Evolutionary conservation across 768 basidiomycete genomes (phyloP).

Genomic region (Xanthoconium stramineum): DNA sequence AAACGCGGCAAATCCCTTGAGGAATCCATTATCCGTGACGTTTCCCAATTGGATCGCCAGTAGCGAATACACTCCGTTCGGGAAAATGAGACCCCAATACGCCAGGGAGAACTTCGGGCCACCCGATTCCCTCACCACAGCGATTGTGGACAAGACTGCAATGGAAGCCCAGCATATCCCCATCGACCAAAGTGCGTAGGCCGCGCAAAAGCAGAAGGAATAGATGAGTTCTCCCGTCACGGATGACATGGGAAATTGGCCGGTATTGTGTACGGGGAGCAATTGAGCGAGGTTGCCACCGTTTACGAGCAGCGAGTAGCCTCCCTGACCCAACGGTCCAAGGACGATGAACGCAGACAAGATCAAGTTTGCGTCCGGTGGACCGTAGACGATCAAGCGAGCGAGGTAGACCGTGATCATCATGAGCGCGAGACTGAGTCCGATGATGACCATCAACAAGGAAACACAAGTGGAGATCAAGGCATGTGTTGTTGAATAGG

Average conservation of each 20-base stretch:
- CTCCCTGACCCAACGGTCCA: constrained; percentile 54
- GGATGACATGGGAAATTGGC: constrained; percentile 31
- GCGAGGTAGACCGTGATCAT: constrained; percentile 47
- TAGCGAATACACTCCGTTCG: constrained; percentile 50
- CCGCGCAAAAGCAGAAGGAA: constrained; percentile 42
- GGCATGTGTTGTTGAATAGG: constrained; percentile 37
- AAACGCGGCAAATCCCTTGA: constrained; percentile 50
- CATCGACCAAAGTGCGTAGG: constrained; percentile 53
- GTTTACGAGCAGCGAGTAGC: constrained; percentile 42
- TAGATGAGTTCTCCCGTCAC: constrained; percentile 41
- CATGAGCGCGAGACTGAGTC: constrained; percentile 46
- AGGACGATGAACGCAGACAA: constrained; percentile 47
- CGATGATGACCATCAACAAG: constrained; percentile 42
- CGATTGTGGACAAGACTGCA: constrained; percentile 39
- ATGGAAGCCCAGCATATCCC: constrained; percentile 50
- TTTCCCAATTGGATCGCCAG: constrained; percentile 47
- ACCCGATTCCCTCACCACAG: constrained; percentile 29
- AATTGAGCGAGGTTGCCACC: constrained; percentile 36
- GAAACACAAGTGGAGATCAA: constrained; percentile 43
- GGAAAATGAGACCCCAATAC: constrained; percentile 58
- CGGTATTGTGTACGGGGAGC: constrained; percentile 30
- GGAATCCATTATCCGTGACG: constrained; percentile 47
- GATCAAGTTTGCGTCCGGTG: constrained; percentile 38
- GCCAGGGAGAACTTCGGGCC: constrained; percentile 41
- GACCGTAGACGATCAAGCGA: constrained; percentile 41